Evolutionary conservation across 1,284 basidiomycete genomes (phyloP), one percentile per base, ranked within the genome.

Genomic region (Vanrija sp.): DNA sequence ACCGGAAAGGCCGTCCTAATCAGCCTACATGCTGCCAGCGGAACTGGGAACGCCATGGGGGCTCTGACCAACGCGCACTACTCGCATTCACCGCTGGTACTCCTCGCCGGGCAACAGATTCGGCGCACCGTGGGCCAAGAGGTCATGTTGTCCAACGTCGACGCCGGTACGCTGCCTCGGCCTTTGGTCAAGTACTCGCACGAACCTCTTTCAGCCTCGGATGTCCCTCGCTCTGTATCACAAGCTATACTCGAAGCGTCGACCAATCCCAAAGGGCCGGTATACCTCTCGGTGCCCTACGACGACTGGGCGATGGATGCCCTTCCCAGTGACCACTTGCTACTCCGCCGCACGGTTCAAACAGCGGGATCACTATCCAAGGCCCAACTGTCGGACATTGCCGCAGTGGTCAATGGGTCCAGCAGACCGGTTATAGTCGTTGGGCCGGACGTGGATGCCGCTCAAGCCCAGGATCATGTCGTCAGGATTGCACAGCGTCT

Each of bases 41-140:
- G 57, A 4, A 54, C 26, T 15, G 57, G 57, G 2, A 59, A 59
- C 34, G 57, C 46, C 1, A 59, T 59, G 57, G 57, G 57, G 23
- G 53, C 47, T 23, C 53, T 59, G 23, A 55, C 57, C 9, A 59
- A 59, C 43, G 53, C 53, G 9, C 38, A 29, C 6, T 49, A 55
- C 46, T 23, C 53, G 5, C 57, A 59, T 47, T 49, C 48, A 7
- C 57, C 57, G 5, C 50, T 59, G 14, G 57, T 59, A 6, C n/a
- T 59, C 9, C 43, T 59, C 10, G 57, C 57, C 1, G 57, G 57
- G 15, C 57, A 59, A 46, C 57, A 59, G 47, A 28, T 59, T 7
- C 57, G 57, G 7, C 38, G 47, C 25, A 55, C 52, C 2, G 53
- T 59, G n/a, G 57, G 57, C 0, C 52, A 55, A 25, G 57, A 59